Conservation (phyloP, 2,329 filamentous ascomycete genomes). For the Harringtonia aguacate region DNA sequence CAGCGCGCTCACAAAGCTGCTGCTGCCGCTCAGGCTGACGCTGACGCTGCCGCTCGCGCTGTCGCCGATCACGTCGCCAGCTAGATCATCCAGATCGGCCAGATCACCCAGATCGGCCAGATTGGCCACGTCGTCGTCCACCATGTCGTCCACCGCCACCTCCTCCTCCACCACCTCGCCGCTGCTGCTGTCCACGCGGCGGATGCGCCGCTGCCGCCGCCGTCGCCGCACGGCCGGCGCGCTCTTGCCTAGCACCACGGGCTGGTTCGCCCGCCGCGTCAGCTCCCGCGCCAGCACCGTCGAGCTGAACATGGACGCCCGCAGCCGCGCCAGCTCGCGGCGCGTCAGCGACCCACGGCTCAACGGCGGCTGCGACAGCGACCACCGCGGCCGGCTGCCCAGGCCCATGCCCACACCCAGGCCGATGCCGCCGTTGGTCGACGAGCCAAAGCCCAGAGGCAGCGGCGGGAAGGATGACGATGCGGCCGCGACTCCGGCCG, state of each 20-base stretch:
- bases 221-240: constrained; percentile 1
- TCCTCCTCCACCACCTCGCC: constrained; percentile 9
- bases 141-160: background rate
- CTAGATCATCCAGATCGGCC: too few relatives aligned
- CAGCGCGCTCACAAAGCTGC: too few relatives aligned
- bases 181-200: constrained; percentile 3
- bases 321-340: constrained; percentile 71
- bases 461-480: constrained; percentile 19
- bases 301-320: constrained; percentile 66
- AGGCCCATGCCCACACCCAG: background rate
- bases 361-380: constrained; percentile 5
- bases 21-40: too few relatives aligned
- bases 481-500: constrained; percentile 15
- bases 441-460: constrained; percentile 11
- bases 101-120: too few relatives aligned
- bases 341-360: constrained; percentile 20
- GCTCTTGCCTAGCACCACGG: constrained; percentile 23
- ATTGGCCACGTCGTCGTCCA: too few relatives aligned
- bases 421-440: constrained; percentile 21
- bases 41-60: constrained; percentile 1
- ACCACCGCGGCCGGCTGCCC: constrained; percentile 15
- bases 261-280: constrained; percentile 48
- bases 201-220: background rate
- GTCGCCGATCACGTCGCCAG: too few relatives aligned
- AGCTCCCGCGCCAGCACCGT: constrained; percentile 89